Conservation (phyloP, 2,329 filamentous ascomycete species). For the Aureobasidium sp. region DNA sequence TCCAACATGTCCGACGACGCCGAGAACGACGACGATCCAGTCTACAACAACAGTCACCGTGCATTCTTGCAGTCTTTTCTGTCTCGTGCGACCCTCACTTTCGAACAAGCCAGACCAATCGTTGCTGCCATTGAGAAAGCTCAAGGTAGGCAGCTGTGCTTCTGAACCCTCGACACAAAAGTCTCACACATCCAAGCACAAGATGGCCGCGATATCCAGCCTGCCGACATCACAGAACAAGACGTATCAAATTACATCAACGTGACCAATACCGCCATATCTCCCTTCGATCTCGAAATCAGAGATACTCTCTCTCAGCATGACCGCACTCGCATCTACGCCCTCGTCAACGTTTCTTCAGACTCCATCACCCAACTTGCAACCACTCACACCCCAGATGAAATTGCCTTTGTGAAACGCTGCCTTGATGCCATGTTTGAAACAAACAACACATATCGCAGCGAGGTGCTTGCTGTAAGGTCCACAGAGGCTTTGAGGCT, state of each 20-base stretch:
- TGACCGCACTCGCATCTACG: constrained; percentile 62
- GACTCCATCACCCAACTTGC: constrained; percentile 82
- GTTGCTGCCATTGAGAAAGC: constrained; percentile 69
- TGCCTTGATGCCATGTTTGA: constrained; percentile 90
- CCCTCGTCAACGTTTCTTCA: constrained; percentile 79
- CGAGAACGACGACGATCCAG: background rate
- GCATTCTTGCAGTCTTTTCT: constrained; percentile 89
- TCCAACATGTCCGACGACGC: constrained; percentile 1
- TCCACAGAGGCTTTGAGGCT: constrained; percentile 72
- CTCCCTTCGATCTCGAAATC: constrained; percentile 81
- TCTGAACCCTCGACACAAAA: constrained; percentile 22
- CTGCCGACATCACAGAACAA: constrained; percentile 59
- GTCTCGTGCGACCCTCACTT: constrained; percentile 68
- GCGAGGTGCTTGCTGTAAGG: constrained; percentile 76
- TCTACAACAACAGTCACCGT: constrained; percentile 62
- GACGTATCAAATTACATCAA: constrained; percentile 63
- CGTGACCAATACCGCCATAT: constrained; percentile 63
- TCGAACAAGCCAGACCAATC: constrained; percentile 63
- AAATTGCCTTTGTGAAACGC: constrained; percentile 83
- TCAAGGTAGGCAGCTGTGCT: constrained; percentile 42
- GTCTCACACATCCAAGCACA: background rate
- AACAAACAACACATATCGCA: constrained; percentile 68
- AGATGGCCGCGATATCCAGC: constrained; percentile 32
- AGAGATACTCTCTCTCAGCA: constrained; percentile 60
- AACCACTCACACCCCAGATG: constrained; percentile 70